phyloP scores from a whole-genome alignment of 2,329 filamentous ascomycete genomes.

The Mariannaea sp. region DNA sequence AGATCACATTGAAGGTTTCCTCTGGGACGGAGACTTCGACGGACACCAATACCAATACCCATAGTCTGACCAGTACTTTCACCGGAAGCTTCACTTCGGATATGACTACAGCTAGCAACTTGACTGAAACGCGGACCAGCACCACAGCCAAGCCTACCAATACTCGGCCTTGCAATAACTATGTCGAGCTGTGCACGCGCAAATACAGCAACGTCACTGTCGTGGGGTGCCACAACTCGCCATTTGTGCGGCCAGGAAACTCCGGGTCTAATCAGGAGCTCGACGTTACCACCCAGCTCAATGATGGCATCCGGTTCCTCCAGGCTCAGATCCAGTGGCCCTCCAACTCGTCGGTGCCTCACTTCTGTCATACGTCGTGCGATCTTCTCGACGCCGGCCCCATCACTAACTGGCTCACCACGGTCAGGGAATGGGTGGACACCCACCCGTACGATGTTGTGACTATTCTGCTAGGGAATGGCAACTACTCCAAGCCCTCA shows the following conservation, averaged over 20 bases:
- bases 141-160: conserved; percentile 59
- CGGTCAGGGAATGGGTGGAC: conserved; percentile 74
- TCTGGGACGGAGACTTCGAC: conserved; percentile 21
- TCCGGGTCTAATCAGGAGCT: conserved; percentile 77
- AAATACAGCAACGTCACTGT: conserved; percentile 83
- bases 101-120: conserved; percentile 43
- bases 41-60: conserved; percentile 14
- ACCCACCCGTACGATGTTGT: conserved; percentile 84
- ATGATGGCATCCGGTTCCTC: conserved; percentile 73
- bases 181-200: conserved; percentile 75
- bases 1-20: conserved; percentile 29
- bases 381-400: conserved; percentile 81
- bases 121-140: conserved; percentile 49
- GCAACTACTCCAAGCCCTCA: conserved; percentile 67
- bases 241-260: conserved; percentile 72
- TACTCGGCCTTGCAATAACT: conserved; percentile 79
- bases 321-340: conserved; percentile 68
- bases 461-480: conserved; percentile 84
- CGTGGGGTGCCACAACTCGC: conserved; percentile 80
- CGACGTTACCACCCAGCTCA: conserved; percentile 70
- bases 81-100: conserved; percentile 48
- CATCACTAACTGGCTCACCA: conserved; percentile 72
- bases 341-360: conserved; percentile 54
- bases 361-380: conserved; percentile 87
- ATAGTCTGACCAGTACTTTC: conserved; percentile 50